Conservation (phyloP, 129 eudicot genomes). For the Artemisia annua region DNA sequence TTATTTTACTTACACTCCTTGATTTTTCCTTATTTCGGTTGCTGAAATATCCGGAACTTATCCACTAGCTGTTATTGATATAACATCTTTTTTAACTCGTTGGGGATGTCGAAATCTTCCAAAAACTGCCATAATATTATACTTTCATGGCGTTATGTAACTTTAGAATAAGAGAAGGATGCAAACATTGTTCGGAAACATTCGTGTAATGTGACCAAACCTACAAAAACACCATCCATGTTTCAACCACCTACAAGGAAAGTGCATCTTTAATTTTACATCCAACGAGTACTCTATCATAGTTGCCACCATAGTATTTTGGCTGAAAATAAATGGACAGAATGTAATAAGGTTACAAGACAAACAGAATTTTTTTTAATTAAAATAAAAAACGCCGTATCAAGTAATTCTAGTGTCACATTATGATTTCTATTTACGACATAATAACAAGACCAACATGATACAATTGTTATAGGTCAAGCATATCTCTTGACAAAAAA, state of each 20-base stretch:
- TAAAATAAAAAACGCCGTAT: not conserved
- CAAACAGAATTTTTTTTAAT: not conserved
- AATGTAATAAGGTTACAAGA: not conserved
- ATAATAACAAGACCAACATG: too few relatives aligned
- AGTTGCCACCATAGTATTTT: slow-evolving; percentile 70
- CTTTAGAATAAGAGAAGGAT: not conserved
- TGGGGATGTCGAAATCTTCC: slow-evolving; percentile 83
- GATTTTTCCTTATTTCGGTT: too few relatives aligned
- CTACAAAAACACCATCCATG: slow-evolving; percentile 83
- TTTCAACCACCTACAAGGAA: slow-evolving; percentile 92
- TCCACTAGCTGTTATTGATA: slow-evolving; percentile 82
- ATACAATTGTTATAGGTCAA: too few relatives aligned
- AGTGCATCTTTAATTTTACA: slow-evolving; percentile 72
- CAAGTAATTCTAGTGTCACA: too few relatives aligned
- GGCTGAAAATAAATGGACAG: slow-evolving; percentile 48
- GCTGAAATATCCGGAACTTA: slow-evolving; percentile 13
- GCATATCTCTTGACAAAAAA: too few relatives aligned
- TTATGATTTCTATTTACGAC: too few relatives aligned
- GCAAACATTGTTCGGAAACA: not conserved
- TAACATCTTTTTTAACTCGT: slow-evolving; percentile 68
- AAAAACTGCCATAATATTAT: slow-evolving; percentile 51
- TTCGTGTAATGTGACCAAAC: slow-evolving; percentile 20
- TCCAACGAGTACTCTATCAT: slow-evolving; percentile 72
- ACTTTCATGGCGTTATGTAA: not conserved
- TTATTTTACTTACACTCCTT: too few relatives aligned